Base-by-base conservation (phyloP, 2,329 filamentous ascomycete genomes). In the Penicillium sp. region DNA sequence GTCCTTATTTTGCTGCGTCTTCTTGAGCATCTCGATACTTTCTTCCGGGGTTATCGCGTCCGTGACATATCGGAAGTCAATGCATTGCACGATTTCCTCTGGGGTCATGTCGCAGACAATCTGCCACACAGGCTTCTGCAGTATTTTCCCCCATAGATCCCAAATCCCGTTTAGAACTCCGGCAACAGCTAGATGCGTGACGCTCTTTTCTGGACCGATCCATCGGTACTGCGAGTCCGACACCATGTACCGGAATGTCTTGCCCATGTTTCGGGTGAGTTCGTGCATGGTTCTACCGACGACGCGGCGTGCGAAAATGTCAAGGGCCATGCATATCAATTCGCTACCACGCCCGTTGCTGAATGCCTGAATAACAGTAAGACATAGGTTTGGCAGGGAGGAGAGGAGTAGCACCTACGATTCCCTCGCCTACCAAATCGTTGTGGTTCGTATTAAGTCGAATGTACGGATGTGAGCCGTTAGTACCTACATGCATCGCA, bases 191-290 rank as follows among this genome's bases (percentile, higher is more conserved):
- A 96, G 87, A 74, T 96, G 91, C 64, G 94, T 95, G 47, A 96
- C 91, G 59, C 91, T 91, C 76, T 96, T 96, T 68, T 96, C 91
- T 0, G 91, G 91, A 0, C 91, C 91, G 68, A 96, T 93, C 91
- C 91, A 96, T 56, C 91, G 88, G 55, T 96, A 81, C 73, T 96
- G 91, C 64, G 84, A 89, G 80, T 96, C 91, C 62, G 87, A 88
- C 65, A 95, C 91, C n/a, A 96, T 84, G 73, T 95, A 85, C n/a
- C 91, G 84, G 91, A 91, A 96, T 47, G 91, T 96, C 72, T 87
- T 79, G 63, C 90, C 90, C 90, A 89, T 94, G 78, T 95, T 82
- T 49, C 80, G 78, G 47, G 90, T 89, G 40, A 96, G 84, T 7
- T 86, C 87, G 45, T 87, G 85, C 57, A 96, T 84, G 2, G 88